Evolutionary conservation across 2,329 filamentous ascomycete species (phyloP), one percentile per base, ranked within the genome.

Genomic region (Arthrobotrys iridis): DNA sequence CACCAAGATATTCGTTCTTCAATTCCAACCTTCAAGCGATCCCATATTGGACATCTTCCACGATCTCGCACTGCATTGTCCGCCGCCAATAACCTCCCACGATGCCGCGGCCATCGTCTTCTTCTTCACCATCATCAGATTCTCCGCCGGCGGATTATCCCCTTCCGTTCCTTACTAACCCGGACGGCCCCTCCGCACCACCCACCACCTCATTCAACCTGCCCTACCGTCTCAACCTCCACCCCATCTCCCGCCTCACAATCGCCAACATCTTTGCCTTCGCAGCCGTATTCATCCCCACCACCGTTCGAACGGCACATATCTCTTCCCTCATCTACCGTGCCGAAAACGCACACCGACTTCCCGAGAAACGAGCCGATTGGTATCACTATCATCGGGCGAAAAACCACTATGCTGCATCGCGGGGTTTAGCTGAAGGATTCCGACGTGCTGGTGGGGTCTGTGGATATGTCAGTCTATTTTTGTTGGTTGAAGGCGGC

Each of bases 321-420:
- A 89, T 87, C 81, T 88, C 92, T 0, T 90, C 91, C 59, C 86
- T 96, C 70, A 90, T 91, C 40, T 99, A 97, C 84, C 90, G 94
- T 65, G 95, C 95, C 74, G 95, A 99, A 83, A 96, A 99, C 81
- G 93, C 95, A 0, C 95, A 99, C 85, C 91, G 94, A 78, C 88
- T 97, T 77, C 95, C 95, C 18, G 89, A 88, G 2, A 90, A 90
- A 0, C 89, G 92, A 24, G 88, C 89, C 1, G 94, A 93, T 15
- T 99, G 95, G 95, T 99, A 94, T 81, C 87, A 98, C n/a, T 99
- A 99, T 83, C 94, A 98, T 85, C 97, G 97, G 83, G 92, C 89
- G 81, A 98, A 98, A 83, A 98, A 97, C 83, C 98, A 99, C 84
- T 89, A 93, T 79, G 87, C 91, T 59, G 89, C 92, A 79, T 86